A percentile compares a stretch with the other conserved stretches of the same genome.
Evolutionary conservation across 192 early-diverging fungal species (phyloP).

Genomic region (Entophlyctis luteolus): DNA sequence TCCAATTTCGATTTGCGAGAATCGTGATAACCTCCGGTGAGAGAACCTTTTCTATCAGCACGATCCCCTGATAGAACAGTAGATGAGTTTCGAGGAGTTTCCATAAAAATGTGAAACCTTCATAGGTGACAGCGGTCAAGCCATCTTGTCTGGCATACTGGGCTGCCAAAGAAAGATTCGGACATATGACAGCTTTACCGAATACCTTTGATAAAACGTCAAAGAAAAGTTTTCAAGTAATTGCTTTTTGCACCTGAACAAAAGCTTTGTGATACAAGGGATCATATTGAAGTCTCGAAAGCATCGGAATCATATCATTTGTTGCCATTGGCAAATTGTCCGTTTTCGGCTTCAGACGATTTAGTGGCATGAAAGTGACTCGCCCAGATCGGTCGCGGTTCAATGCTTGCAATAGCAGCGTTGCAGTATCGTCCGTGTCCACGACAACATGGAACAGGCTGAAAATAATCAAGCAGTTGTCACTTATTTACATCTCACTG

Average conservation of each 20-base stretch:
- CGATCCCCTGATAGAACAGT: conserved; percentile 61
- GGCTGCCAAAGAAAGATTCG: conserved; percentile 73
- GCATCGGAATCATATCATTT: conserved; percentile 81
- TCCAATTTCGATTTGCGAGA: conserved; percentile 69
- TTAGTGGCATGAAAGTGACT: conserved; percentile 94
- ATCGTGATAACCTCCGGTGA: conserved; percentile 87
- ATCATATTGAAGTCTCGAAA: conserved; percentile 73
- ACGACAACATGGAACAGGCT: conserved; percentile 97
- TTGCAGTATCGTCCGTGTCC: conserved; percentile 87
- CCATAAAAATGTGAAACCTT: conserved; percentile 41
- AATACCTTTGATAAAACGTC: conserved; percentile 78
- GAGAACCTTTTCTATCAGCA: conserved; percentile 85
- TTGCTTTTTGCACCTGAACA: conserved; percentile 75
- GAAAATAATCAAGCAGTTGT: too few relatives aligned
- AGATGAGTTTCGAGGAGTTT: not conserved
- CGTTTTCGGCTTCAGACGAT: conserved; percentile 64
- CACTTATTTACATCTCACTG: too few relatives aligned
- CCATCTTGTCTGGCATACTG: conserved; percentile 72
- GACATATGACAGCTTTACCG: conserved; percentile 84
- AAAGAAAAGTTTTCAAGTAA: too few relatives aligned
- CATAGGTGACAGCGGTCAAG: conserved; percentile 82
- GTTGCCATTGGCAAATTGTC: conserved; percentile 49
- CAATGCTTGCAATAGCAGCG: conserved; percentile 58
- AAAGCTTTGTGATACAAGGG: conserved; percentile 69
- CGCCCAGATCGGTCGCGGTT: conserved; percentile 66